A percentile compares a stretch with the other conserved stretches of the same genome.
phyloP scores from a whole-genome alignment of 2,329 filamentous ascomycete species.

The Passalora sequoiae region DNA sequence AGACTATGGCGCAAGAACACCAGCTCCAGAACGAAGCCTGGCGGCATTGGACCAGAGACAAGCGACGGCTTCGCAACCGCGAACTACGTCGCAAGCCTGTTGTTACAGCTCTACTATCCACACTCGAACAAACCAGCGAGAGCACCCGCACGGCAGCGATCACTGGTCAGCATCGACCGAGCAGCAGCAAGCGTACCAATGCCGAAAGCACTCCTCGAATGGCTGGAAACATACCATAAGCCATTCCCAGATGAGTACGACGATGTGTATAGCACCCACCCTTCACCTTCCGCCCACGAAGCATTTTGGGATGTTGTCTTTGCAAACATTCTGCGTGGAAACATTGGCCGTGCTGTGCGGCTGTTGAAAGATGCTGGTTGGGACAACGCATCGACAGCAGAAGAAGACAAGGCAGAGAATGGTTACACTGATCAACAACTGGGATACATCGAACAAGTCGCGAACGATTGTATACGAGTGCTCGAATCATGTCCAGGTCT shows the following conservation, averaged over 20 bases:
- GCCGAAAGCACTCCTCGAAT: conserved; percentile 74
- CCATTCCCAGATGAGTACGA: conserved; percentile 63
- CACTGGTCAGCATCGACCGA: conserved; percentile 36
- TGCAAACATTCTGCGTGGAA: conserved; percentile 67
- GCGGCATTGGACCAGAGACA: conserved; percentile 40
- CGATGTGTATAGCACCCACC: conserved; percentile 58
- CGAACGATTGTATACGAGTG: conserved; percentile 62
- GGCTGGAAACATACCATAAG: conserved; percentile 72
- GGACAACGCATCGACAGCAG: conserved; percentile 62
- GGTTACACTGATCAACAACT: conserved; percentile 72
- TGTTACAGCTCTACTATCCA: conserved; percentile 74
- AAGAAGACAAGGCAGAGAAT: conserved; percentile 55
- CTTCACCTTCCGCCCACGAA: conserved; percentile 69
- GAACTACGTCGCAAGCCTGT: conserved; percentile 68
- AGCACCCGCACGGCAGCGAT: conserved; percentile 7
- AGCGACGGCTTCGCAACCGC: conserved; percentile 65
- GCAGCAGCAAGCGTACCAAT: conserved; percentile 37
- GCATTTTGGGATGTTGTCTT: conserved; percentile 85
- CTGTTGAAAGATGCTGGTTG: conserved; percentile 73
- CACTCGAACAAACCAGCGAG: conserved; percentile 33
- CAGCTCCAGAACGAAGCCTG: conserved; percentile 26
- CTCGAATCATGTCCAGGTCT: conserved; percentile 69
- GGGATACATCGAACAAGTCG: conserved; percentile 69
- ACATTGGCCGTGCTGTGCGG: conserved; percentile 60
- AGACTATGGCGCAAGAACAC: conserved; percentile 27